Percentiles rank a stretch among this genome's conserved stretches.
Conservation (phyloP, 2,329 filamentous ascomycete genomes). For the Anthostomella pinea region DNA sequence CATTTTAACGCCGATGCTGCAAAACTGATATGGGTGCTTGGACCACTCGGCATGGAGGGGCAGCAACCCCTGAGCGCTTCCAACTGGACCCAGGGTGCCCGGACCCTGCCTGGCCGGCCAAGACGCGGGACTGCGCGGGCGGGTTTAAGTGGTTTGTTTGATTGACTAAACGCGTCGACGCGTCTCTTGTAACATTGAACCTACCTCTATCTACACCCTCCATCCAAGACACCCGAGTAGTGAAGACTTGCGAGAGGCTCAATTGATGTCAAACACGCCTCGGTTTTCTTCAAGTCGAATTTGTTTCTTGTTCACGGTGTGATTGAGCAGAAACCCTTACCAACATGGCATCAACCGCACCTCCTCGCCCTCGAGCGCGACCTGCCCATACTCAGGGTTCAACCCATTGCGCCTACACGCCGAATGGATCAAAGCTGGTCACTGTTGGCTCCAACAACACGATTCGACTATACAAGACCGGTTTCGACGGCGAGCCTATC, state of each 20-base stretch:
- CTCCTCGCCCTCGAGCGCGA: conserved; percentile 55
- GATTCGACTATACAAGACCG: conserved; percentile 87
- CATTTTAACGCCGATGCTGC: too few relatives aligned
- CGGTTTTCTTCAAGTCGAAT: too few relatives aligned
- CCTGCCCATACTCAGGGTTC: conserved; percentile 80
- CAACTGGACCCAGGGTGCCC: too few relatives aligned
- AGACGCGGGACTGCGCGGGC: too few relatives aligned
- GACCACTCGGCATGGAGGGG: not conserved
- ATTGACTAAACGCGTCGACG: conserved; percentile 2
- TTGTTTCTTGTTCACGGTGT: not conserved
- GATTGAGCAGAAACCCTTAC: not conserved
- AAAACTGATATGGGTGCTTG: conserved; percentile 2
- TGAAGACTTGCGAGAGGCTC: too few relatives aligned
- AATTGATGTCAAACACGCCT: conserved; percentile 1
- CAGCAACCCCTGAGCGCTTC: too few relatives aligned
- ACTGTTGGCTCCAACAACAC: conserved; percentile 93
- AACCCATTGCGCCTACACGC: conserved; percentile 86
- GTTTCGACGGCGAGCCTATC: conserved; percentile 85
- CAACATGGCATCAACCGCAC: conserved; percentile 39
- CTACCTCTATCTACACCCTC: not conserved
- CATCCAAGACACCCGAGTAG: not conserved
- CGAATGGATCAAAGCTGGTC: conserved; percentile 79
- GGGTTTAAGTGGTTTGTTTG: not conserved
- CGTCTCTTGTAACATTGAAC: conserved; percentile 5
- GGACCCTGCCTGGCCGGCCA: too few relatives aligned